A percentile compares a stretch with the other conserved stretches of the same genome.
phyloP scores from a whole-genome alignment of 2,329 filamentous ascomycete species.

The Apiospora rasikravindrae region DNA sequence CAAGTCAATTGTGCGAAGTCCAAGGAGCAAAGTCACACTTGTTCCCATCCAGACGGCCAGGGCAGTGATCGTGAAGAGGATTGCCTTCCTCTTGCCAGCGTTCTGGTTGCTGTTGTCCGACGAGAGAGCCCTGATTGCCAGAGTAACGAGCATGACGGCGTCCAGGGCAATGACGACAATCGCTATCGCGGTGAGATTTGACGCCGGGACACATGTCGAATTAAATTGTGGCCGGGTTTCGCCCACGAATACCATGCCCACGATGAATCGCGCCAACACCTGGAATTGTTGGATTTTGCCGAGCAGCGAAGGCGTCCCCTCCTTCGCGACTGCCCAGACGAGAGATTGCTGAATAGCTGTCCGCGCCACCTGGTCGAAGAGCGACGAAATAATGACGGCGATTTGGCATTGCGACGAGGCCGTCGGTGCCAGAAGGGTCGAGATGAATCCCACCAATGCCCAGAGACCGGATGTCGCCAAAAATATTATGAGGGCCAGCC shows the following conservation, averaged over 20 bases:
- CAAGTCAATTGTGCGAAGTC: slow-evolving; percentile 48
- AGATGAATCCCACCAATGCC: slow-evolving; percentile 58
- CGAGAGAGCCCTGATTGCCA: slow-evolving; percentile 49
- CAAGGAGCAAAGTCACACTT: slow-evolving; percentile 58
- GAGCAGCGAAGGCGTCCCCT: slow-evolving; percentile 40
- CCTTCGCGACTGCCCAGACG: slow-evolving; percentile 54
- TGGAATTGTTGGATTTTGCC: slow-evolving; percentile 53
- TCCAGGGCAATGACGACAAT: slow-evolving; percentile 53
- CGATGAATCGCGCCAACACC: slow-evolving; percentile 53
- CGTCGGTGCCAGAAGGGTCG: slow-evolving; percentile 51
- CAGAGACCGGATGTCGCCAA: slow-evolving; percentile 57
- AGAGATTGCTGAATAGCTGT: slow-evolving; percentile 59
- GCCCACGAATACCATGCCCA: slow-evolving; percentile 61
- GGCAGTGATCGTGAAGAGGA: slow-evolving; percentile 49
- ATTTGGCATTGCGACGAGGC: slow-evolving; percentile 55
- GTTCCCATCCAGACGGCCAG: slow-evolving; percentile 59
- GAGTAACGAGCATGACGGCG: slow-evolving; percentile 47
- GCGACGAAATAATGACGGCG: slow-evolving; percentile 55
- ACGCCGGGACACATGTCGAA: slow-evolving; percentile 56
- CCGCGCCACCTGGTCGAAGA: slow-evolving; percentile 63
- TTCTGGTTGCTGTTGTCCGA: slow-evolving; percentile 39
- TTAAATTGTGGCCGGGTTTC: slow-evolving; percentile 58
- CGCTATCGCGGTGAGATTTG: slow-evolving; percentile 50
- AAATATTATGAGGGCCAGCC: slow-evolving; percentile 67
- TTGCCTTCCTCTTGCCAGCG: slow-evolving; percentile 44